These are phyloP conservation scores for Hibiscus syriacus DNA, from an alignment of 345 rosid genomes.

Conservation along the genomic window DNA sequence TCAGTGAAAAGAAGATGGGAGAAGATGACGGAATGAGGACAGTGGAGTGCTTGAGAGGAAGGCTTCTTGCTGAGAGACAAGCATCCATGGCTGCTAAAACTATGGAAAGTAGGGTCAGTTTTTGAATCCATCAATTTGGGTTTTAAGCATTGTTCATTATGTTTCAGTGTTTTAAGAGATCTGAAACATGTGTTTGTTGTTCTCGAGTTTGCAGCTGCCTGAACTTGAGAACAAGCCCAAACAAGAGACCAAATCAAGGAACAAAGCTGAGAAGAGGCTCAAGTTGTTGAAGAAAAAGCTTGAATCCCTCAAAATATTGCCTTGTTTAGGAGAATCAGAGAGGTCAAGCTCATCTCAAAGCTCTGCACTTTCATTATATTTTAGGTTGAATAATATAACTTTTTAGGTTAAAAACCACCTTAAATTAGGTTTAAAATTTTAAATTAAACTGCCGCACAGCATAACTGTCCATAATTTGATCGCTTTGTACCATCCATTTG, in stretches of 20 bases:
- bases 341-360: slow-evolving; percentile 28
- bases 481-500: not conserved
- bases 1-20: slow-evolving; percentile 36
- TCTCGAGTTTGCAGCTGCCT: slow-evolving; percentile 35
- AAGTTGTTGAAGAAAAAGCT: slow-evolving; percentile 54
- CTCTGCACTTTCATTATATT: slow-evolving; percentile 28
- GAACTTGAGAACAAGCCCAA: slow-evolving; percentile 53
- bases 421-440: too few species aligned
- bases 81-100: slow-evolving; percentile 61
- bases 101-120: slow-evolving; percentile 46
- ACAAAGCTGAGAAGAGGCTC: slow-evolving; percentile 65
- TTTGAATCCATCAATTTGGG: not conserved
- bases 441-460: too few species aligned
- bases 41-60: slow-evolving; percentile 74
- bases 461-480: too few species aligned
- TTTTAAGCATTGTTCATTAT: not conserved
- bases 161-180: not conserved
- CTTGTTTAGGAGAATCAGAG: slow-evolving; percentile 27
- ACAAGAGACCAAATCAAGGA: slow-evolving; percentile 59
- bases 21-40: slow-evolving; percentile 43
- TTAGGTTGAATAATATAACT: too few species aligned
- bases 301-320: slow-evolving; percentile 33
- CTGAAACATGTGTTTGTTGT: not conserved
- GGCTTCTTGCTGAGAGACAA: slow-evolving; percentile 83
- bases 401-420: too few species aligned